A percentile compares a stretch with the other conserved stretches of the same genome.
phyloP scores from a whole-genome alignment of 495 filamentous ascomycete genomes.

The Xylaria curta region DNA sequence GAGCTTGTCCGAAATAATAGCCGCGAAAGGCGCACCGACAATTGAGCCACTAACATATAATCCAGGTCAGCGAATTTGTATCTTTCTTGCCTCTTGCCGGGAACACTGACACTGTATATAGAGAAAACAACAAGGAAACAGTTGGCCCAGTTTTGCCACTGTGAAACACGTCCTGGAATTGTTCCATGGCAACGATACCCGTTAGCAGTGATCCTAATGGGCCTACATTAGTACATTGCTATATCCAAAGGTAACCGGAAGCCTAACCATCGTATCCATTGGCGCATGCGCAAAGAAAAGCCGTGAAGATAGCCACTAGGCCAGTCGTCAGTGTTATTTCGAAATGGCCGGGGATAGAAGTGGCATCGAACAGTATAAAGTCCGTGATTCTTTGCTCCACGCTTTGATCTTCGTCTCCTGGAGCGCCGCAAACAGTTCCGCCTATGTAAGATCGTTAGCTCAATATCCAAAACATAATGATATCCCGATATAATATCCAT shows the following conservation, averaged over 20 bases:
- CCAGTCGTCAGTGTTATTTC: constrained; percentile 19
- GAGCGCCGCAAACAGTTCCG: constrained; percentile 64
- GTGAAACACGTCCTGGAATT: constrained; percentile 47
- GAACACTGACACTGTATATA: constrained; percentile 53
- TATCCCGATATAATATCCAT: constrained; percentile 1
- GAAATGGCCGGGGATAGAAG: neutral
- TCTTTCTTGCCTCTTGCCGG: neutral
- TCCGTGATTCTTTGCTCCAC: constrained; percentile 60
- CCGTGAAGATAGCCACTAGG: constrained; percentile 47
- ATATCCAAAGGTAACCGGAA: neutral
- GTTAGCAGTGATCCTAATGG: constrained; percentile 51
- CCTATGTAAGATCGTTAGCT: constrained; percentile 43
- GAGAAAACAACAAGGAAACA: constrained; percentile 53
- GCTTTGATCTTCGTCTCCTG: constrained; percentile 61
- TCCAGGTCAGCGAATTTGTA: neutral
- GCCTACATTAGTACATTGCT: constrained; percentile 21
- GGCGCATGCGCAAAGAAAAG: constrained; percentile 59
- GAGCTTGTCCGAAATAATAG: constrained; percentile 51
- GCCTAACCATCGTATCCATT: constrained; percentile 56
- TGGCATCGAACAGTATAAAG: constrained; percentile 58
- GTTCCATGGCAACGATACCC: constrained; percentile 49
- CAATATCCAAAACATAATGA: neutral
- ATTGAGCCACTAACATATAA: constrained; percentile 49
- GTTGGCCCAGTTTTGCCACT: constrained; percentile 43
- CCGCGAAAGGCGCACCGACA: constrained; percentile 51